Evolutionary conservation across 1,284 basidiomycete species (phyloP).

Genomic region (Pseudozyma tsukubaensis): DNA sequence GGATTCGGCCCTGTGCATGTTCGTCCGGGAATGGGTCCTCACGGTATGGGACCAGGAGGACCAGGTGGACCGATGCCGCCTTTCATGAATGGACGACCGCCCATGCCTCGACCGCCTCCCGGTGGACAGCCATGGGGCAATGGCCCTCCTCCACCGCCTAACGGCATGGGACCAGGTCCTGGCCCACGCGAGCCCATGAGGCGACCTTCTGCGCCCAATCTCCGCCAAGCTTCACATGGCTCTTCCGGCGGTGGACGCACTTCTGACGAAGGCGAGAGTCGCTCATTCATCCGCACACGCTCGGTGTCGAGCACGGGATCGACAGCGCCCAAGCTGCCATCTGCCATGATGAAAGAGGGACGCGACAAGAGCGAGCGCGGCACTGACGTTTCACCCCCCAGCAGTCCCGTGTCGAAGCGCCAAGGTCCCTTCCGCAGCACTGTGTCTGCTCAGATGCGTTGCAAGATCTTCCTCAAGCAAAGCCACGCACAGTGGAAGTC

Average conservation of each 20-base stretch:
- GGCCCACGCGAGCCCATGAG: conserved; percentile 32
- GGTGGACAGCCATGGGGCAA: conserved; percentile 13
- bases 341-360: conserved; percentile 58
- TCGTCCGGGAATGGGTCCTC: conserved; percentile 29
- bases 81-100: conserved; percentile 35
- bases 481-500: conserved; percentile 97
- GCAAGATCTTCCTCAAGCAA: conserved; percentile 96
- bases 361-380: conserved; percentile 31
- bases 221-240: conserved; percentile 42
- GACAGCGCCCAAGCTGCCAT: conserved; percentile 53
- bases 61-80: conserved; percentile 42
- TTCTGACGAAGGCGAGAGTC: conserved; percentile 38
- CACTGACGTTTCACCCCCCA: conserved; percentile 43
- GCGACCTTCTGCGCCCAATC: conserved; percentile 57
- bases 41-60: conserved; percentile 4
- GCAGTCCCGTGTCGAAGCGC: conserved; percentile 27
- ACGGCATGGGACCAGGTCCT: conserved; percentile 9
- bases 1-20: conserved; percentile 36
- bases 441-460: conserved; percentile 93
- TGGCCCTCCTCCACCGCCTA: conserved; percentile 20
- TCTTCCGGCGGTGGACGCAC: conserved; percentile 33
- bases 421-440: conserved; percentile 46
- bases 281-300: conserved; percentile 41
- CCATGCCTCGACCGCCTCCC: conserved; percentile 34
- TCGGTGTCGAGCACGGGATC: conserved; percentile 48